Percentiles rank a stretch among this genome's conserved stretches.
These are phyloP conservation scores for Leptodontidium sp. DNA, from an alignment of 2,329 filamentous ascomycete species.

Conservation along the genomic window DNA sequence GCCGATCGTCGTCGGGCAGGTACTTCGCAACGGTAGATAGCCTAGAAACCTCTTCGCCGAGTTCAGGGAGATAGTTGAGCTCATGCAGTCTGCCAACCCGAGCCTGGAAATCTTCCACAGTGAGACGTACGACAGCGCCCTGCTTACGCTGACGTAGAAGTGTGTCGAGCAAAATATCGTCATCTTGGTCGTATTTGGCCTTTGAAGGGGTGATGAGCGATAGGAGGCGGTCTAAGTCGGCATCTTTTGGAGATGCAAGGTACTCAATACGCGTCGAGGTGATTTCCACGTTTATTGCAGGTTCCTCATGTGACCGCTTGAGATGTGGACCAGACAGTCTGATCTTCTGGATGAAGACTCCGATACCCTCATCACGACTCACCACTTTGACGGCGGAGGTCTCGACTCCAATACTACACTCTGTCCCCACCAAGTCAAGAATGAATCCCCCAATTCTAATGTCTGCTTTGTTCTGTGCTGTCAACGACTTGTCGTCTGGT, in stretches of 20 bases:
- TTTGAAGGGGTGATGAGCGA: slow-evolving; percentile 91
- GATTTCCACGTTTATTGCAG: slow-evolving; percentile 70
- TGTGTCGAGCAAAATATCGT: slow-evolving; percentile 95
- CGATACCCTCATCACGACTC: slow-evolving; percentile 75
- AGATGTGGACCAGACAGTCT: slow-evolving; percentile 75
- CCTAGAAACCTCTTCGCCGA: slow-evolving; percentile 82
- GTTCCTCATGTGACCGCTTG: slow-evolving; percentile 59
- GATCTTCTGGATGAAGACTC: slow-evolving; percentile 78
- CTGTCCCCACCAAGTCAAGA: slow-evolving; percentile 79
- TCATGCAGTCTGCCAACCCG: slow-evolving; percentile 69
- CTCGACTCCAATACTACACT: slow-evolving; percentile 76
- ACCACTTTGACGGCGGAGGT: slow-evolving; percentile 85
- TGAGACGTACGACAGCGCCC: slow-evolving; percentile 80
- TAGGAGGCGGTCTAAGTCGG: slow-evolving; percentile 82
- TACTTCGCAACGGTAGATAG: slow-evolving; percentile 92
- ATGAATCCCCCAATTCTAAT: slow-evolving; percentile 78
- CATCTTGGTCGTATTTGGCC: slow-evolving; percentile 84
- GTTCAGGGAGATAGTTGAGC: slow-evolving; percentile 71
- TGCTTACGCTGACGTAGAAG: slow-evolving; percentile 86
- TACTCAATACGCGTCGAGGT: slow-evolving; percentile 76
- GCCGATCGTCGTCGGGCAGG: slow-evolving; percentile 92
- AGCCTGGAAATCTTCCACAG: slow-evolving; percentile 69
- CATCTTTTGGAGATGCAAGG: slow-evolving; percentile 74
- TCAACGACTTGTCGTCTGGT: slow-evolving; percentile 41
- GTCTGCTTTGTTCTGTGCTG: slow-evolving; percentile 69